Conservation (phyloP, 2,329 filamentous ascomycete genomes). For the Xylaria hypoxylon region DNA sequence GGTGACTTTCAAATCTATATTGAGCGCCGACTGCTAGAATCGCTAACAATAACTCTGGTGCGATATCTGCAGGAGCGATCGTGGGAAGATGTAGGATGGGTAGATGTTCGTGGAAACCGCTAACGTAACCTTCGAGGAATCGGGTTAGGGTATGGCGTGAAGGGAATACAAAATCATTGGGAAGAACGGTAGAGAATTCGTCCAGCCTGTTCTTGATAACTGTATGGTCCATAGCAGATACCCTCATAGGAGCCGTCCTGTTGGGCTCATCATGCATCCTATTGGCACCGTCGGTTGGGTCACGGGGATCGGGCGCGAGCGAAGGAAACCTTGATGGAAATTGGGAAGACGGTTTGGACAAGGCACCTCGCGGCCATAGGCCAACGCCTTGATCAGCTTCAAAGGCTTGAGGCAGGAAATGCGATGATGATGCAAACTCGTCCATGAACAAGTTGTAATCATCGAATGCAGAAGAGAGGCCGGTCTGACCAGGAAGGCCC, state of each 20-base stretch:
- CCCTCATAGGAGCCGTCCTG: slow-evolving; percentile 57
- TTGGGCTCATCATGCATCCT: slow-evolving; percentile 57
- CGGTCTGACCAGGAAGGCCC: slow-evolving; percentile 55
- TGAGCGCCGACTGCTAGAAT: slow-evolving; percentile 75
- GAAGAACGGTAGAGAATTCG: slow-evolving; percentile 70
- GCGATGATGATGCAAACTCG: slow-evolving; percentile 65
- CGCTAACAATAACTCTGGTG: slow-evolving; percentile 74
- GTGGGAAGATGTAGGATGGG: slow-evolving; percentile 76
- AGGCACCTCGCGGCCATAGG: slow-evolving; percentile 61
- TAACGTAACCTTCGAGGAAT: slow-evolving; percentile 77
- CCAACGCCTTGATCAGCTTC: slow-evolving; percentile 65
- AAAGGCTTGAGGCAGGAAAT: slow-evolving; percentile 67
- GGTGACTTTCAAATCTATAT: slow-evolving; percentile 71
- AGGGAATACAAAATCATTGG: slow-evolving; percentile 73
- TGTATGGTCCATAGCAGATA: slow-evolving; percentile 66
- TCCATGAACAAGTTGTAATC: slow-evolving; percentile 71
- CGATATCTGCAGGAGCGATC: slow-evolving; percentile 70
- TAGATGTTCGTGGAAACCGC: slow-evolving; percentile 70
- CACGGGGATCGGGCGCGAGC: slow-evolving; percentile 64
- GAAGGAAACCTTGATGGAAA: slow-evolving; percentile 68
- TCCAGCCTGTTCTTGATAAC: slow-evolving; percentile 69
- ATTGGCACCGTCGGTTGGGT: slow-evolving; percentile 53
- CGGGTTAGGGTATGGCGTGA: slow-evolving; percentile 75
- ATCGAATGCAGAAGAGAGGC: slow-evolving; percentile 58
- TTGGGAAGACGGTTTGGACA: slow-evolving; percentile 63